phyloP scores from a whole-genome alignment of 2,329 filamentous ascomycete genomes.

The Aspergillus ustus region DNA sequence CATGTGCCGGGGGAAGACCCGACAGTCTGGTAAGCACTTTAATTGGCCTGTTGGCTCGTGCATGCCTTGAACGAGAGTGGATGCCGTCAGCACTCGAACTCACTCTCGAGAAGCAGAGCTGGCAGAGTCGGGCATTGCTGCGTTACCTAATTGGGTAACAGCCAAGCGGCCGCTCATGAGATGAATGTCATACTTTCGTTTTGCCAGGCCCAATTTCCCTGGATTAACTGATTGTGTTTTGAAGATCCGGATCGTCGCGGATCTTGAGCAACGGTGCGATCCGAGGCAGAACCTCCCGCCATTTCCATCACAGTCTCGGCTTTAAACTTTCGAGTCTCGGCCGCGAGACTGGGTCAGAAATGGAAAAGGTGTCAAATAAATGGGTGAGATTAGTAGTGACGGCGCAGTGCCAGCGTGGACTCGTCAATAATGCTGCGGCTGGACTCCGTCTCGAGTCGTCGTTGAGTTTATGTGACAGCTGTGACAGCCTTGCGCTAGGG shows the following conservation, averaged over 20 bases:
- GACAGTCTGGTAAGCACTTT: constrained; percentile 5
- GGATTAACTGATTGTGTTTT: not conserved
- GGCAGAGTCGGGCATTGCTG: not conserved
- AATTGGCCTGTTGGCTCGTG: not conserved
- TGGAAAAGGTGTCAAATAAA: not conserved
- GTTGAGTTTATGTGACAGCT: constrained; percentile 10
- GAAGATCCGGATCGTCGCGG: not conserved
- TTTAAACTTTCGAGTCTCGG: too few species aligned
- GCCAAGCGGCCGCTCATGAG: not conserved
- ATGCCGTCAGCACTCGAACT: not conserved
- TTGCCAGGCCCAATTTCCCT: not conserved
- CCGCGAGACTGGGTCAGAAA: too few species aligned
- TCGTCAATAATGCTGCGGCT: not conserved
- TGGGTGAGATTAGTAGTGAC: not conserved
- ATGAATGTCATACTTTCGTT: not conserved
- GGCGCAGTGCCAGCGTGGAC: not conserved
- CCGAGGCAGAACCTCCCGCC: too few species aligned
- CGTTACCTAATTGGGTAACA: not conserved
- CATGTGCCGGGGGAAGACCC: not conserved
- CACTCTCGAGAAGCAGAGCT: too few species aligned
- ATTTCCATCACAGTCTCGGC: too few species aligned
- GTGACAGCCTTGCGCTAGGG: constrained; percentile 6
- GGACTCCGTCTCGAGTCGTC: not conserved
- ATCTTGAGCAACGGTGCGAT: not conserved
- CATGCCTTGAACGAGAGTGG: not conserved